Conservation (phyloP, 1,284 basidiomycete genomes). For the Gymnopus androsaceus region DNA sequence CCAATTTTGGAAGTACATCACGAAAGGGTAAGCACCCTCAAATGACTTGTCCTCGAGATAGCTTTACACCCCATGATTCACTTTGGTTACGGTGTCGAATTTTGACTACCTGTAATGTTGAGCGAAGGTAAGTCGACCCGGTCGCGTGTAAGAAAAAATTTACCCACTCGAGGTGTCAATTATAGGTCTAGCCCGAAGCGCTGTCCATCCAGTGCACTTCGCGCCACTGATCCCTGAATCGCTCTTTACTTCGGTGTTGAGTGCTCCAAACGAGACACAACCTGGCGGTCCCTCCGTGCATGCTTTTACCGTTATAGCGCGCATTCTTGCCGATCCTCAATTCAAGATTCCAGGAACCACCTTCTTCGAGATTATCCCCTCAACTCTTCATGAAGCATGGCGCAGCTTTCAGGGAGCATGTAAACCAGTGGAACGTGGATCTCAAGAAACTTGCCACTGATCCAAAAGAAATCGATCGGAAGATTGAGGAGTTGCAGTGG, state of each 20-base stretch:
- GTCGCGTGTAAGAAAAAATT: conserved; percentile 23
- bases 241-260: conserved; percentile 15
- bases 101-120: conserved; percentile 60
- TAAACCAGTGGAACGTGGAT: conserved; percentile 51
- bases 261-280: conserved; percentile 33
- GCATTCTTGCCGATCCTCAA: conserved; percentile 44
- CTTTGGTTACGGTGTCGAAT: conserved; percentile 64
- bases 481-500: conserved; percentile 52
- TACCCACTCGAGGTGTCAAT: conserved; percentile 9
- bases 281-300: conserved; percentile 33
- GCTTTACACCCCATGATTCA: conserved; percentile 70
- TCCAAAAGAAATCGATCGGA: conserved; percentile 39
- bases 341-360: conserved; percentile 39
- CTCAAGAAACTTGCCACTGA: conserved; percentile 32
- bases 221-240: conserved; percentile 22
- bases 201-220: conserved; percentile 37
- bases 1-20: conserved; percentile 41
- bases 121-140: conserved; percentile 62
- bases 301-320: conserved; percentile 48
- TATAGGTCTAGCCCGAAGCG: conserved; percentile 46
- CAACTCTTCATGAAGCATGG: conserved; percentile 42
- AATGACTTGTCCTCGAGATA: conserved; percentile 61
- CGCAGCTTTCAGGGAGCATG: conserved; percentile 43
- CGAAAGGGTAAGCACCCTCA: conserved; percentile 39
- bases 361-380: conserved; percentile 31